These are phyloP conservation scores for Claviceps cyperi DNA, from an alignment of 2,329 filamentous ascomycete genomes.

Conservation along the genomic window DNA sequence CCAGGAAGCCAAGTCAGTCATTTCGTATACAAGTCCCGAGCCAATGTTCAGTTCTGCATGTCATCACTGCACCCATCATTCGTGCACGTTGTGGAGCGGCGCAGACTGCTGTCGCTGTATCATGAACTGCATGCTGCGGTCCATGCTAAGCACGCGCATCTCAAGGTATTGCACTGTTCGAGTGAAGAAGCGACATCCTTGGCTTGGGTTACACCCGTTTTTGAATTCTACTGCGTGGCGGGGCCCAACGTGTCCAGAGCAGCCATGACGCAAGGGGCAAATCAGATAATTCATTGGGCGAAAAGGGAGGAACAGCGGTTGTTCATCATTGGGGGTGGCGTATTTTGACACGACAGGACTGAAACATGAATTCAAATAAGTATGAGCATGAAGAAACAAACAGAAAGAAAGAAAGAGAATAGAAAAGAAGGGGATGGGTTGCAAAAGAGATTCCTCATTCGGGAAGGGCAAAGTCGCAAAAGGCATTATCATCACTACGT, in stretches of 20 bases:
- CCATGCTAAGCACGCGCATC: constrained; percentile 70
- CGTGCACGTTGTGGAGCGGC: constrained; percentile 37
- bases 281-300: constrained; percentile 83
- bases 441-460: neutral
- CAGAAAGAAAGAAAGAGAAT: too few species aligned
- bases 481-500: neutral
- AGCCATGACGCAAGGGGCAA: constrained; percentile 70
- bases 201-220: constrained; percentile 80
- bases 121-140: constrained; percentile 69
- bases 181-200: constrained; percentile 64
- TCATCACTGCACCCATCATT: constrained; percentile 64
- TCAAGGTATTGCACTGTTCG: constrained; percentile 75
- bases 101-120: constrained; percentile 72
- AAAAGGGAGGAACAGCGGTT: constrained; percentile 82
- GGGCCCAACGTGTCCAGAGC: constrained; percentile 51
- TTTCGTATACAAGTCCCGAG: constrained; percentile 88
- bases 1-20: constrained; percentile 72
- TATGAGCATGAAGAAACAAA: too few species aligned
- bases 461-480: neutral
- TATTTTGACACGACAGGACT: constrained; percentile 34
- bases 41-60: constrained; percentile 94
- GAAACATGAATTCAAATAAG: too few species aligned
- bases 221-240: constrained; percentile 93
- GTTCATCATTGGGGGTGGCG: constrained; percentile 96
- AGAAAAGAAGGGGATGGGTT: neutral